Base-by-base conservation (phyloP, 768 basidiomycete genomes). In the Plicaturopsis crispa region DNA sequence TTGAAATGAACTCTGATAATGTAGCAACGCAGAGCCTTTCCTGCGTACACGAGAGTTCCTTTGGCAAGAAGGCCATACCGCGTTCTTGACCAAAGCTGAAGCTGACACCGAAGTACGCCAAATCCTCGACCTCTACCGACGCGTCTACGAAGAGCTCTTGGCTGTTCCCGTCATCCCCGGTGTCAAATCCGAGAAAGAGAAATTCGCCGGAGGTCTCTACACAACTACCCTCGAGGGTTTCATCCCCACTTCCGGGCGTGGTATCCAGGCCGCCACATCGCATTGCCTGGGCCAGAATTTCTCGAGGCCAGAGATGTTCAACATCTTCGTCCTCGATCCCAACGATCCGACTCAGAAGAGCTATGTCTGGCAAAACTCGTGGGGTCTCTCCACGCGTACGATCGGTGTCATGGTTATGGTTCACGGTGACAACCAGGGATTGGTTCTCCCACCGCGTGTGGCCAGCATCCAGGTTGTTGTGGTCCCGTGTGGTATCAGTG, bases 61-160 rank as follows among this genome's bases (percentile, higher is more conserved):
- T n/a, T 99, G 96, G 96, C 96, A 99, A 66, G 96, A 99, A 62
- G 96, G 96, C 24, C 96, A 99, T 67, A 98, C 96, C 6, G 94
- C 96, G 3, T 80, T 84, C 62, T 72, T 93, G 31, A 88, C 84
- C 48, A 85, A 93, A 61, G 55, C 67, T 3, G 94, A 97, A 59
- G 94, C 94, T 18, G 96, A 90, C 52, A 67, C 63, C 36, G 96
- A 98, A 64, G 96, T 98, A 12, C 78, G 73, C 14, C 75, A 94
- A 41, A 98, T 99, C 50, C 83, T 99, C 51, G 92, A 96, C 40
- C 80, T 97, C 45, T 99, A 99, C 66, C 82, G 87, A 23, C 83
- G 80, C 41, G 87, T 98, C 6, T 99, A 92, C 64, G 89, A 94
- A 60, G 96, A 99, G 45, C 78, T 99, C 18, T 82, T 99, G 35